Base-by-base conservation (phyloP, 495 filamentous ascomycete species). In the Aspergillus olivimuriae region DNA sequence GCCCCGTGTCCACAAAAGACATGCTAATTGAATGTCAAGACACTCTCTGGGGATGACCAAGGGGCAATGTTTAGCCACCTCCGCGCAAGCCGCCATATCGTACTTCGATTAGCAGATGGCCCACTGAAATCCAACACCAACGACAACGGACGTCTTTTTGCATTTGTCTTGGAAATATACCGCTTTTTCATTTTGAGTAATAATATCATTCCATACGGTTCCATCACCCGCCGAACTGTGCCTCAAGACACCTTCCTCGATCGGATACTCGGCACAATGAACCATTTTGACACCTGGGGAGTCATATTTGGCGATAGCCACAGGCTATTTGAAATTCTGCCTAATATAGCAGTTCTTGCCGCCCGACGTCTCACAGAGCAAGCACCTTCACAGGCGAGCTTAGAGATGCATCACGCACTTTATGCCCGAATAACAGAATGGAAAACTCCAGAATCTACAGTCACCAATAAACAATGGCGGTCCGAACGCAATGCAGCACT, bases 111-210 rank as follows among this genome's bases (percentile, higher is more conserved):
- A 34, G 33, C 17, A 2, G 19, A 30, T 4, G 1, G 17, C 2
- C 11, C 3, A 11, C 26, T 30, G 12, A 16, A 17, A 1, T 32
- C 9, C 12, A 23, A 17, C n/a, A 32, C 24, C n/a, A 12, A 34
- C 6, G 40, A 43, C 5, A 43, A 34, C 40, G 22, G 18, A 4
- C 24, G 40, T 12, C 17, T 43, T 8, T 33, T 32, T 12, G 28
- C n/a, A 15, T 43, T 43, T 19, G 40, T 34, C n/a, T 11, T 43
- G 12, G 40, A 43, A 16, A 17, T 43, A 17, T 43, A 43, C 16
- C 3, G 14, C 15, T 43, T 16, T 16, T 5, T 43, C 11, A 28
- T 33, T 9, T 14, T 43, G 28, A 12, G 8, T 17, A 43, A 43
- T 22, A 43, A 12, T 18, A 43, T 43, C 28, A 43, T 28, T 15